Base-by-base conservation (phyloP, 768 basidiomycete genomes). In the Serendipita sp. region DNA sequence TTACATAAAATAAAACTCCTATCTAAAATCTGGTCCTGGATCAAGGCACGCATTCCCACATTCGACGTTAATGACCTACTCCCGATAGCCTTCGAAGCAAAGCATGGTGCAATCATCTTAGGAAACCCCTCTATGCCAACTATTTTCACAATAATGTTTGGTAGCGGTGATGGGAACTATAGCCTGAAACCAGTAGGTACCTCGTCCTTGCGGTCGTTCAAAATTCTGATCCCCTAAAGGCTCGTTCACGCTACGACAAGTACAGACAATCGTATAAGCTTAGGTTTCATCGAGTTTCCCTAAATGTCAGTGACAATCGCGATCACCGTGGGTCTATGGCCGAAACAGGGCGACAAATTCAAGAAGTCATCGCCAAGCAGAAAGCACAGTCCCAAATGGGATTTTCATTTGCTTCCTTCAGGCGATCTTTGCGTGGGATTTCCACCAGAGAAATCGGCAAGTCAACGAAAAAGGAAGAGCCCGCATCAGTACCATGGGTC, bases 101-200 rank as follows among this genome's bases (percentile, higher is more conserved):
- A 78, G 38, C 90, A 86, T 63, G 90, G 90, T 30, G 88, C 88
- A 16, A 83, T 98, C 54, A 82, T 88, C 18, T 80, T 86, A 18
- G 95, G 95, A 10, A 97, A 94, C 74, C 75, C 81, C 24, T 89
- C 94, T 0, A 96, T 92, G 0, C 86, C 88, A 0, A 86, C 78
- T 69, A 75, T 96, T 3, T 79, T 95, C 45, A 84, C 96, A 30
- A 82, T 83, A 0, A 89, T 92, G 70, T 96, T 94, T 69, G 78
- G 81, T 64, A 77, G 78, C n/a, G 85, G 84, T 1, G 77, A 84
- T 47, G 95, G 93, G 30, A 88, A 85, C 1, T 89, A 88, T 69
- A 85, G 91, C 13, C 82, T 89, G 46, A 82, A 87, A 13, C 80
- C 83, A 67, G 92, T 92, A 69, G 7, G 24, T 38, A n/a, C 64